Evolutionary conservation across 805 yeast genomes (phyloP), one percentile per base, ranked within the genome.

Genomic region (Kodamaea restingae): DNA sequence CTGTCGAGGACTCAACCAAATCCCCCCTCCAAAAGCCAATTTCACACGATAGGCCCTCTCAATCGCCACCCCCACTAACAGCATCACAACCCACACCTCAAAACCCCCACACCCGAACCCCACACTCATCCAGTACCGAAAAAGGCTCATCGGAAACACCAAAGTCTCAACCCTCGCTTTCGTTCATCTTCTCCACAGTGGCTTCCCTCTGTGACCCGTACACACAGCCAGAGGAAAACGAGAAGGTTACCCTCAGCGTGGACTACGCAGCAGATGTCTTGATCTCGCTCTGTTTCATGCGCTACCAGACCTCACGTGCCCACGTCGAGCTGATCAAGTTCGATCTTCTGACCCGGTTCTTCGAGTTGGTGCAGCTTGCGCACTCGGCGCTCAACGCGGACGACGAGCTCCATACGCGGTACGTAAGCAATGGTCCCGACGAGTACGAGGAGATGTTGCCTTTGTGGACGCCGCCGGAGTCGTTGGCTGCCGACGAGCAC

Each of bases 141-240:
- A n/a, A n/a, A n/a, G n/a, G n/a, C n/a, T n/a, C n/a, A n/a, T n/a
- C n/a, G n/a, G n/a, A n/a, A n/a, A n/a, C 22, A 20, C 22, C 22
- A 5, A 5, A 20, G 8, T 25, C 27, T 4, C n/a, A 12, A 15
- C 31, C 31, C 6, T 25, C 27, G 5, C 27, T 25, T 10, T 28
- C 31, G 3, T 46, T 32, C 31, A 30, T 45, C 28, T 43, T 41
- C 39, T 15, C 40, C 18, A 36, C 46, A 3, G 33, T 21, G 14
- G 54, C 57, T 12, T 52, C 53, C 15, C 41, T 56, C 10, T 56
- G 71, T 39, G 90, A 84, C 54, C 87, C 88, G 2, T 65, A 72
- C 48, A 80, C 88, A 1, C 87, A 81, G 48, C 88, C 93, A 0
- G 70, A 73, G 18, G 84, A 81, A 29, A 70, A 69, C 17, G 83